Conservation (phyloP, 2,329 filamentous ascomycete species). For the Magnaporthiopsis rhizophila region DNA sequence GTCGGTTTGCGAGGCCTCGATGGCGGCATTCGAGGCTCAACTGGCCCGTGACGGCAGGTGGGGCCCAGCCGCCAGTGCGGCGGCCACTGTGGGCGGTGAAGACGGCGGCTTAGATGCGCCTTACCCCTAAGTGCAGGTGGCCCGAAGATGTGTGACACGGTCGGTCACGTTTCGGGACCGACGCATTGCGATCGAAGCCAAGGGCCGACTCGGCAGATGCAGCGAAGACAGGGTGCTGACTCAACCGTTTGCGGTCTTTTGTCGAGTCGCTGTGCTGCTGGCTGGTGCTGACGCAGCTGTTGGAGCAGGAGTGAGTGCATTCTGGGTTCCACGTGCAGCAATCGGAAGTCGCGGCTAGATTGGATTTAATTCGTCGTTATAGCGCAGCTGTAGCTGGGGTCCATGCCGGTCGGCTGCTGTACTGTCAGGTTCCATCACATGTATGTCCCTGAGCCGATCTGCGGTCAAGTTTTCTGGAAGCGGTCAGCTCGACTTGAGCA, state of each 20-base stretch:
- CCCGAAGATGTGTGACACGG: slow-evolving; percentile 5
- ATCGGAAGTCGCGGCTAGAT: too few relatives aligned
- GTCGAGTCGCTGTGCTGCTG: too few relatives aligned
- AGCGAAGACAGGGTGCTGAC: not conserved
- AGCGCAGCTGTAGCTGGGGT: too few relatives aligned
- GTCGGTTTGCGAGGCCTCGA: not conserved
- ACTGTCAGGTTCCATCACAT: too few relatives aligned
- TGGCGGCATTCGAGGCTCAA: not conserved
- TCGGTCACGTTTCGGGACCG: too few relatives aligned
- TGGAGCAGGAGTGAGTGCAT: too few relatives aligned
- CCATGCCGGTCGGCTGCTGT: not conserved
- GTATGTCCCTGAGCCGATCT: too few relatives aligned
- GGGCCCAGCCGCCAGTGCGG: not conserved
- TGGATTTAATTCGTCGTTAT: too few relatives aligned
- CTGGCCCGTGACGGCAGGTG: not conserved
- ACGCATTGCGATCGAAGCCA: not conserved
- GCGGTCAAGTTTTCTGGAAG: not conserved
- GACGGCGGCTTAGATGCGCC: not conserved
- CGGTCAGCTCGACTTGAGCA: not conserved
- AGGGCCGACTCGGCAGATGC: not conserved
- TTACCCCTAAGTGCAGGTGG: slow-evolving; percentile 15
- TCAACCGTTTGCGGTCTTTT: not conserved
- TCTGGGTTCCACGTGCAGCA: too few relatives aligned
- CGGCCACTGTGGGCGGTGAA: not conserved
- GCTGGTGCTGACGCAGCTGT: too few relatives aligned